Base-by-base conservation (phyloP, 2,329 filamentous ascomycete species). In the Torrubiella hemipterigena region DNA sequence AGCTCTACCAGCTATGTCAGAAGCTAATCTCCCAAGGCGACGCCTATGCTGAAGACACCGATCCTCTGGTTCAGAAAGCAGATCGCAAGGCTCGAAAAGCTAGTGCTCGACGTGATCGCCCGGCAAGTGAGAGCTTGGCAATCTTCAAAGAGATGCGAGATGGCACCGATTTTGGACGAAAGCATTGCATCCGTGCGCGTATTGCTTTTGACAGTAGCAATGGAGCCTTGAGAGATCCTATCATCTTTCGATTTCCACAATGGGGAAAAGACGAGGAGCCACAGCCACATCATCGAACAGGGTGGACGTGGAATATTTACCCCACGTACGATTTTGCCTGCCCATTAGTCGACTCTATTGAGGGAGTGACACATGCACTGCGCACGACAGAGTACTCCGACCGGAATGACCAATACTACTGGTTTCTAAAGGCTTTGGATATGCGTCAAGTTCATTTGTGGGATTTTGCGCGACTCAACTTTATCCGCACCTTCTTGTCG, bases 71-170 rank as follows among this genome's bases (percentile, higher is more conserved):
- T 29, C 87, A 93, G 80, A 70, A 78, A 26, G 65, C 79, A 7
- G 73, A 93, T 67, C 69, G 86, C 46, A 77, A 78, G 64, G 69
- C 84, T 34, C 81, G 83, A 24, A 74, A 87, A 37, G 69, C 81
- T 12, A 87, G 81, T 49, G 73, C 72, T 50, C 73, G 81, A 47
- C 77, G 86, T 31, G 77, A 87, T 33, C 70, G 75, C 35, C 65
- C 68, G 11, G 61, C 82, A 23, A 81, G 87, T 54, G 81, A 91
- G 52, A 91, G 77, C 47, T 58, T 93, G 42, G 69, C 71, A 27
- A 77, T 76, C 39, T 87, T 93, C 41, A 79, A 84, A 46, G 79
- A 85, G 61, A 94, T 94, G 86, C 87, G 83, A 63, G 68, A 69
- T 32, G 83, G 78, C 30, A 77, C 73, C 4, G 70, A 78, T 36